These are phyloP conservation scores for Beauveria pseudobassiana DNA, from an alignment of 2,329 filamentous ascomycete genomes.

Conservation along the genomic window DNA sequence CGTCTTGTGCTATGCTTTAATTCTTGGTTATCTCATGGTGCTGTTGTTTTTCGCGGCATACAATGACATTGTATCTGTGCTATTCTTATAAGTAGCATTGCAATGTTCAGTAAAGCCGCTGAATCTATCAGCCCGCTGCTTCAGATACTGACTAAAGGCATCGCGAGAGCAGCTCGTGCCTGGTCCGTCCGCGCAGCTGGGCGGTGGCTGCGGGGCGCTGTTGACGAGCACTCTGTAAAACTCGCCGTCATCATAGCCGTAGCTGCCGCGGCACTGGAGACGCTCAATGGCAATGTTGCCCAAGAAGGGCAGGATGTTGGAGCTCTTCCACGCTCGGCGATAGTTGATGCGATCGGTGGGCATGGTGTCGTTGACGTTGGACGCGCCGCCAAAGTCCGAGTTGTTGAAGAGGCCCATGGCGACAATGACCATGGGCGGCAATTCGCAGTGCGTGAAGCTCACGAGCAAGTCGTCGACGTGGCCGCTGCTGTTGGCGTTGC, in stretches of 20 bases:
- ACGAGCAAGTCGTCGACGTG: slow-evolving; percentile 53
- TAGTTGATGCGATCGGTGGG: slow-evolving; percentile 55
- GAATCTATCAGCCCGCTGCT: slow-evolving; percentile 30
- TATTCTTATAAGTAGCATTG: slow-evolving; percentile 23
- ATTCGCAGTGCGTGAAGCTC: slow-evolving; percentile 62
- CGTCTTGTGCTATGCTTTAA: neutral
- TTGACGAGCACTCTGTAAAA: slow-evolving; percentile 40
- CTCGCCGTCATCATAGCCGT: slow-evolving; percentile 45
- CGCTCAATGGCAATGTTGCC: slow-evolving; percentile 60
- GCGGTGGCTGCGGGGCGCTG: slow-evolving; percentile 33
- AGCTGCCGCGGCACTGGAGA: slow-evolving; percentile 50
- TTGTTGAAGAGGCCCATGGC: slow-evolving; percentile 66
- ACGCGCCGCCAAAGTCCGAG: slow-evolving; percentile 44
- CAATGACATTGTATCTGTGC: slow-evolving; percentile 27
- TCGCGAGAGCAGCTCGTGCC: slow-evolving; percentile 35
- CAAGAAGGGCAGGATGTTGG: slow-evolving; percentile 56
- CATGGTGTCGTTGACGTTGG: slow-evolving; percentile 54
- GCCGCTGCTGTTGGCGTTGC: neutral
- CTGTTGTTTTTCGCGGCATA: slow-evolving; percentile 24
- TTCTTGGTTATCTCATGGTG: slow-evolving; percentile 14
- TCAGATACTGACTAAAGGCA: slow-evolving; percentile 31
- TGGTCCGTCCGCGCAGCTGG: slow-evolving; percentile 35
- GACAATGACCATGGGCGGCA: slow-evolving; percentile 59
- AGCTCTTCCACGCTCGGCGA: slow-evolving; percentile 55
- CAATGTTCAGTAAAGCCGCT: slow-evolving; percentile 34